Evolutionary conservation across 2,329 filamentous ascomycete species (phyloP), one percentile per base, ranked within the genome.

Genomic region (Lachnellula cervina): DNA sequence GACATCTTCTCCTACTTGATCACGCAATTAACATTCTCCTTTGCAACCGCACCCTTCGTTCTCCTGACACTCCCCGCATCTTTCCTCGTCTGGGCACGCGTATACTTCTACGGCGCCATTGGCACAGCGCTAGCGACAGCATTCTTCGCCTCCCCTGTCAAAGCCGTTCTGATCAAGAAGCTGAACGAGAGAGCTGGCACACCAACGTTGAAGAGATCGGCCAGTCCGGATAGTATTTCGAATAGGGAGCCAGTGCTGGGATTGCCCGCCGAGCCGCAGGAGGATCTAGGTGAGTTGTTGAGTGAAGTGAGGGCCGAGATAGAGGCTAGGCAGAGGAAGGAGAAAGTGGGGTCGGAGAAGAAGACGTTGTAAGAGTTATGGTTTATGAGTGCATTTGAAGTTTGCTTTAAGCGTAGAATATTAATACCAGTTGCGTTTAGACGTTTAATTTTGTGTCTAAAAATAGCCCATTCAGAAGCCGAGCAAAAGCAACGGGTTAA

Each of bases 71-170:
- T 97, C 61, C 73, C 77, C 17, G 81, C 84, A 58, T 92, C 87
- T 9, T 72, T 95, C 43, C 75, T 78, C 2, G 86, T 89, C 56
- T 99, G 94, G 94, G 74, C 82, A 0, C 83, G 89, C 43, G 88
- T 97, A 37, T 94, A 96, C 74, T 97, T 91, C 75, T 99, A 95
- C 72, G 84, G 82, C 34, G 77, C 94, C 53, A 68, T 92, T 59
- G 86, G 84, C 62, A 88, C 88, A 1, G 72, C 77, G 9, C 70
- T 74, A 0, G 82, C 84, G 17, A 82, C 92, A 55, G 81, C 77
- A 7, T 87, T 96, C 74, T 96, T 97, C 68, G 81, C 85, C 42
- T 90, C 88, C 1, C 90, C 90, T 0, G 88, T 83, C 2, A 95
- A 92, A 70, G 72, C 74, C 4, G 65, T 71, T 17, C 74, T 91